These are phyloP conservation scores for Diaporthe sp. DNA, from an alignment of 2,329 filamentous ascomycete species.

Conservation along the genomic window DNA sequence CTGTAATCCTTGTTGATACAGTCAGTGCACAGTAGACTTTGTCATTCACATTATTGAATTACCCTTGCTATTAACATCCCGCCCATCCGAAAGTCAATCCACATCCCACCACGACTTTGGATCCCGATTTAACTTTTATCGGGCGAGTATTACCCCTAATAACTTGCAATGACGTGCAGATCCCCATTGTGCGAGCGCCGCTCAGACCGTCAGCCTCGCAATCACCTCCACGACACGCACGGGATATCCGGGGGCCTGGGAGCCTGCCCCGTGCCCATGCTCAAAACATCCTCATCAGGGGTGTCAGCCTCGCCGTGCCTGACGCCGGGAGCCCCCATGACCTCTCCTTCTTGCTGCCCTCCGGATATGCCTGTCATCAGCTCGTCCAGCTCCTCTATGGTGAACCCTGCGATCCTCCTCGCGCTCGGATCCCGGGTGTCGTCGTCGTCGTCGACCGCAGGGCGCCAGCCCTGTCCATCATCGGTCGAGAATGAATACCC, in stretches of 20 bases:
- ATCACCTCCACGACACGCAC: background rate
- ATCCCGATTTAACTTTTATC: background rate
- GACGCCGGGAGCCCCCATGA: background rate
- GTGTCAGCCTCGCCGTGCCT: background rate
- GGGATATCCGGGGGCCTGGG: constrained; percentile 6
- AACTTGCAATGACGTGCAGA: too few relatives aligned
- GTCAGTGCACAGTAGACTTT: background rate
- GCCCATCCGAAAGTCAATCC: background rate
- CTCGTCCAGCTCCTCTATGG: background rate
- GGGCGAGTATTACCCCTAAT: background rate
- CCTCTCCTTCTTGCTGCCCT: background rate
- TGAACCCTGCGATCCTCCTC: background rate
- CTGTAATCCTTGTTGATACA: background rate
- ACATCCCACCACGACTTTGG: background rate
- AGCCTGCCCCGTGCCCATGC: background rate
- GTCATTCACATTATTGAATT: constrained; percentile 12
- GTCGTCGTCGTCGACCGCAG: background rate
- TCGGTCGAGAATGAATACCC: background rate
- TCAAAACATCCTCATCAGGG: background rate
- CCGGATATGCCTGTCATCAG: constrained; percentile 9
- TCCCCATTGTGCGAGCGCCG: background rate
- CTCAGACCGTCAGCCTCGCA: background rate
- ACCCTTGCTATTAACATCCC: background rate
- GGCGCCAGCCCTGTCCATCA: background rate
- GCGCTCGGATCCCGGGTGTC: background rate